A percentile compares a stretch with the other conserved stretches of the same genome.
These are phyloP conservation scores for Hamigera avellanea DNA, from an alignment of 495 filamentous ascomycete species.

Conservation along the genomic window DNA sequence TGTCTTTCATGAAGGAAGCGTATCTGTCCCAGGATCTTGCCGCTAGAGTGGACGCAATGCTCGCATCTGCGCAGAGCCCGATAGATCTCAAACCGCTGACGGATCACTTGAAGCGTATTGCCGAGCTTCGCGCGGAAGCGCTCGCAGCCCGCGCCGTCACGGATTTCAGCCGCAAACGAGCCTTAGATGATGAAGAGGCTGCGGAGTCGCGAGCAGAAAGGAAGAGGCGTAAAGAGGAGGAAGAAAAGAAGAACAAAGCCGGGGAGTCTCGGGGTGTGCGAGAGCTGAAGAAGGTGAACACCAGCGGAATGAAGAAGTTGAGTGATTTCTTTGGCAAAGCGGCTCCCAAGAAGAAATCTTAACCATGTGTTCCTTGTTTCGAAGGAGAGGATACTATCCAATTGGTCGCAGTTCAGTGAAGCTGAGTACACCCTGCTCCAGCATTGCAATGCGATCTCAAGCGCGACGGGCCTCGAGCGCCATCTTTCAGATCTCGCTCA, in stretches of 20 bases:
- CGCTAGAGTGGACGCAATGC: constrained; percentile 31
- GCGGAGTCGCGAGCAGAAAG: constrained; percentile 38
- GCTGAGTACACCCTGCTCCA: background rate
- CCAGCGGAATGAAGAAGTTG: constrained; percentile 91
- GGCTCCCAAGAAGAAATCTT: constrained; percentile 25
- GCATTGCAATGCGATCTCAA: too few species aligned
- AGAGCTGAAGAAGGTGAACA: constrained; percentile 80
- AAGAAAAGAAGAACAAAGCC: constrained; percentile 65
- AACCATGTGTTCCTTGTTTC: constrained; percentile 1
- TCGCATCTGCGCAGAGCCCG: constrained; percentile 31
- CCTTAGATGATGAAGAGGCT: constrained; percentile 55
- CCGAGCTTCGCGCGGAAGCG: constrained; percentile 55
- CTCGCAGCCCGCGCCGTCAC: constrained; percentile 49
- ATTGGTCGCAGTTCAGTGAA: too few species aligned
- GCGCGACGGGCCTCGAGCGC: too few species aligned
- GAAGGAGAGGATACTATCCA: too few species aligned
- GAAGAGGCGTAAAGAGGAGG: constrained; percentile 57
- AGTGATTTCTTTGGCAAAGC: constrained; percentile 84
- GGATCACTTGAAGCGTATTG: constrained; percentile 50
- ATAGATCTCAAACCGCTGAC: constrained; percentile 62
- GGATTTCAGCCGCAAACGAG: constrained; percentile 69
- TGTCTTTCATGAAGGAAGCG: constrained; percentile 62
- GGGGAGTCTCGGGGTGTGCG: constrained; percentile 61
- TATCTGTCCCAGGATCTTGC: constrained; percentile 52
- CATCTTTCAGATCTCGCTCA: too few species aligned